Base-by-base conservation (phyloP, 2,329 filamentous ascomycete genomes). In the Colletotrichum eremochloae region DNA sequence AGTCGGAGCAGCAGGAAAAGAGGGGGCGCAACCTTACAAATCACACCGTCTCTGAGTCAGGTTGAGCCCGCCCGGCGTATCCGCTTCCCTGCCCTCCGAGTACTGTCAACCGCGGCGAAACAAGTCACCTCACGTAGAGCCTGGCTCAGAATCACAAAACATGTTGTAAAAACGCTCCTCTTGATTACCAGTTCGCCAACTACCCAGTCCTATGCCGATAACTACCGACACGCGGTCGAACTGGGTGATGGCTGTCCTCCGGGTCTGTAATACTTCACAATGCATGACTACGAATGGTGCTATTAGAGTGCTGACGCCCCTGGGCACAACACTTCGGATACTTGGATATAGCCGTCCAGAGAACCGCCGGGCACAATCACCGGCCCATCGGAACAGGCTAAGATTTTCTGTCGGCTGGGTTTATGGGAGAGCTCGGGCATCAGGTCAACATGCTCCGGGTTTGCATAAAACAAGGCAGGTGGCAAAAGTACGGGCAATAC, bases 401-500 rank as follows among this genome's bases (percentile, higher is more conserved):
- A n/a, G n/a, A 53, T n/a, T 48, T 20, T 24, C 24, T 42, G 8
- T 36, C 52, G 31, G 29, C 42, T 9, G 44, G 1, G 40, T 20
- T 29, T 31, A 11, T 9, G 6, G 3, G 44, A 20, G 20, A 24
- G 20, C 5, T 36, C 14, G n/a, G 33, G 58, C 20, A 62, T 42
- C 33, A 53, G 29, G 48, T 42, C 15, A 18, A 63, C 46, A 53
- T 53, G n/a, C 20, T 29, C 15, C 31, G 20, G 24, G 29, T 11
- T 14, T 50, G 44, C 58, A 36, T 31, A 18, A 63, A 63, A 63
- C 48, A 40, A 24, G 48, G 61, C 61, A 63, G 48, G 48, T 42
- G 61, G 61, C 61, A 31, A 63, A 52, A 31, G 33, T 18, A 38
- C 15, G 29, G 46, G 24, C 15, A 24, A 24, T 24, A 24, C 24